Base-by-base conservation (phyloP, 1,139 yeast genomes). In the Spencermartinsiella ligniputridi region DNA sequence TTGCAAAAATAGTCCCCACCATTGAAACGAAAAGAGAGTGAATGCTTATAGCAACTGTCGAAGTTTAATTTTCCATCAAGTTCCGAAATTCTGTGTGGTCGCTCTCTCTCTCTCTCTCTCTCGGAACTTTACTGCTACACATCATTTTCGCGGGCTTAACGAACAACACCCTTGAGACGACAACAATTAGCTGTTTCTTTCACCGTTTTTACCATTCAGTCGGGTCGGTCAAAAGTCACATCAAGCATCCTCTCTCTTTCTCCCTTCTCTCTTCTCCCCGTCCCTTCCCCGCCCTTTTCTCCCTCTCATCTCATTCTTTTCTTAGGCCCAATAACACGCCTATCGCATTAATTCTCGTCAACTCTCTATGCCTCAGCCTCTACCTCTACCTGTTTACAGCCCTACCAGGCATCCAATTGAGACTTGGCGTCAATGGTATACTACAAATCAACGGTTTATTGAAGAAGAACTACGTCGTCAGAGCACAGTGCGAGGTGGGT, bases 371-470 rank as follows among this genome's bases (percentile, higher is more conserved):
- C 44, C 54, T 29, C 42, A 46, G 18, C 49, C 55, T 27, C 32
- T 27, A 4, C 32, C 32, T 22, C 49, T 50, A 32, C 61, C 61
- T 3, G 15, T 42, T 6, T 60, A 54, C 49, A 54, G 56, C 40
- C 48, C 58, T n/a, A 49, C 50, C 41, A 43, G 61, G 41, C 66
- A 61, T 44, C 66, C 66, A 33, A 56, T 61, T 24, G 65, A 62
- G 42, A 53, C 60, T 34, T 61, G 66, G 66, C 65, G 58, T 41
- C 62, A 60, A 41, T 61, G 66, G 66, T 61, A 61, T 44, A 47
- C 47, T 36, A 35, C 46, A 27, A 57, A 61, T 41, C 55, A 55
- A 36, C 37, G 39, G 12, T 43, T 41, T 35, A 57, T 57, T 4
- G 32, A 27, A 15, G 32, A 27, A 27, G 15, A 27, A 15, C 8